phyloP scores from a whole-genome alignment of 495 filamentous ascomycete genomes.

The Penicillium samsonianum region DNA sequence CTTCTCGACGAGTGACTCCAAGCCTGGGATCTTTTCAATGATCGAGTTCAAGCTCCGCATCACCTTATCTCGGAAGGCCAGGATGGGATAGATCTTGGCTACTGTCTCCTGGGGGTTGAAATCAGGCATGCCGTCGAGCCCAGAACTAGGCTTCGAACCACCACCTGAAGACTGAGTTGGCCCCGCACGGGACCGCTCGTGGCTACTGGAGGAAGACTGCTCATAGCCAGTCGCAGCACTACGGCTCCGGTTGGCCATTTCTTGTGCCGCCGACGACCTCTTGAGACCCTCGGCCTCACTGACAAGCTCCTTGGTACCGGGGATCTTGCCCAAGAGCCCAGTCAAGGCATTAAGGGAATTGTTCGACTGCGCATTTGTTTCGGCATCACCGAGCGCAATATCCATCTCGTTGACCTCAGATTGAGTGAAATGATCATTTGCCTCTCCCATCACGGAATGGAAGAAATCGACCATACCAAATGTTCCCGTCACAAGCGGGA shows the following conservation, averaged over 20 bases:
- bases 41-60: slow-evolving; percentile 78
- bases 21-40: slow-evolving; percentile 88
- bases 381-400: slow-evolving; percentile 64
- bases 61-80: slow-evolving; percentile 91
- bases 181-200: slow-evolving; percentile 20
- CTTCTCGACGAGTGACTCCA: slow-evolving; percentile 82
- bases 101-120: slow-evolving; percentile 83
- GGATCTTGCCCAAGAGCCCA: slow-evolving; percentile 72
- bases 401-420: slow-evolving; percentile 92
- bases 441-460: slow-evolving; percentile 95
- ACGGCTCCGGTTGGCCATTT: slow-evolving; percentile 56
- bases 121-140: slow-evolving; percentile 70
- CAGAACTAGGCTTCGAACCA: slow-evolving; percentile 38
- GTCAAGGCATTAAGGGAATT: slow-evolving; percentile 59
- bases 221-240: slow-evolving; percentile 38
- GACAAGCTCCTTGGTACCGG: slow-evolving; percentile 75
- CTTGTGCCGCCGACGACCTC: slow-evolving; percentile 71
- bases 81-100: slow-evolving; percentile 87
- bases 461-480: slow-evolving; percentile 96
- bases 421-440: slow-evolving; percentile 93
- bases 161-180: slow-evolving; percentile 34
- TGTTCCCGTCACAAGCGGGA: slow-evolving; percentile 83
- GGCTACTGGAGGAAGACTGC: slow-evolving; percentile 11
- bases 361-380: slow-evolving; percentile 49
- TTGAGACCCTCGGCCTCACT: slow-evolving; percentile 76